These are phyloP conservation scores for Tolypocladium paradoxum DNA, from an alignment of 2,329 filamentous ascomycete species.

Conservation along the genomic window DNA sequence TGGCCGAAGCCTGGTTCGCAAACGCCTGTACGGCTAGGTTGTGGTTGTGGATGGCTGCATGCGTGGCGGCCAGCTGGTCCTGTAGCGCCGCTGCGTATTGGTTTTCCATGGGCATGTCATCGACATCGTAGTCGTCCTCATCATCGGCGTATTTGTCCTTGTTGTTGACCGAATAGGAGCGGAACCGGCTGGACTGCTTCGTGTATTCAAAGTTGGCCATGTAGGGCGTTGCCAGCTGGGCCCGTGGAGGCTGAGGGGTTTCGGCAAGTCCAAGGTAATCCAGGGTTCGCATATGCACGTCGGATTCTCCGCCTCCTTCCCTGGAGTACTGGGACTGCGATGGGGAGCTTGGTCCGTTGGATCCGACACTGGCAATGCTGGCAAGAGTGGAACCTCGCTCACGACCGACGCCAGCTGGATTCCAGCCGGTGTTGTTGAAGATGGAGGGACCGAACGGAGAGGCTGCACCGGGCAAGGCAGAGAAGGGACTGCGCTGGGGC, in stretches of 20 bases:
- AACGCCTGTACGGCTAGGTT: constrained; percentile 91
- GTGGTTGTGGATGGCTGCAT: constrained; percentile 72
- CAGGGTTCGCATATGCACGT: constrained; percentile 79
- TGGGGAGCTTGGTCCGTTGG: constrained; percentile 81
- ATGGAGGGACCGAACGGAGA: constrained; percentile 81
- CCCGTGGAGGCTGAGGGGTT: constrained; percentile 71
- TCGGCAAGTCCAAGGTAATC: constrained; percentile 94
- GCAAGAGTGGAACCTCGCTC: constrained; percentile 79
- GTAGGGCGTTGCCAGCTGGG: constrained; percentile 64
- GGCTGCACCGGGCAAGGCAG: constrained; percentile 40
- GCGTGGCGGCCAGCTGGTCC: constrained; percentile 52
- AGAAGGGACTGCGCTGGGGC: constrained; percentile 72
- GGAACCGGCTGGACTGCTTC: constrained; percentile 75
- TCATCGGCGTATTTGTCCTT: constrained; percentile 94
- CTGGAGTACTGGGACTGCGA: constrained; percentile 77
- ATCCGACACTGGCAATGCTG: constrained; percentile 74
- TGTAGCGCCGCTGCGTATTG: constrained; percentile 52
- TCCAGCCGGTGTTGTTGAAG: constrained; percentile 75
- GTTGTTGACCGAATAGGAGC: constrained; percentile 96
- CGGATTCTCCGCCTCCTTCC: constrained; percentile 74
- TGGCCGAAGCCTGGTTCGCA: constrained; percentile 71
- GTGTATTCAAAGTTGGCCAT: constrained; percentile 66
- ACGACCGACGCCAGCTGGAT: constrained; percentile 51
- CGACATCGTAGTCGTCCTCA: constrained; percentile 62
- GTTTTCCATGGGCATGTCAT: constrained; percentile 38